Base-by-base conservation (phyloP, 805 yeast genomes). In the Starmerella ratchasimensis region DNA sequence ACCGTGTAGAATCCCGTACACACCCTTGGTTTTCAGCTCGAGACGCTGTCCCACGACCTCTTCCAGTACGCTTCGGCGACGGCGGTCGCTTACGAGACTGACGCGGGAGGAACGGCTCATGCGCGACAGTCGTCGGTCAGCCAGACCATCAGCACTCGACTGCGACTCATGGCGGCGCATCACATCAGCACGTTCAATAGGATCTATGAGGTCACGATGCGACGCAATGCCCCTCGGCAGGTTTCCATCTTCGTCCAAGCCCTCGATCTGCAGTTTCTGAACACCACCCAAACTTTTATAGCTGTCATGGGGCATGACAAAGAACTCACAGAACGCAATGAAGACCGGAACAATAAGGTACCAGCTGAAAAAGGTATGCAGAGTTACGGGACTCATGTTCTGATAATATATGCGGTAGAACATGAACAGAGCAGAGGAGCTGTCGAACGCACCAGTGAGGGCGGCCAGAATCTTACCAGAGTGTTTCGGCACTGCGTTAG, bases 361-460 rank as follows among this genome's bases (percentile, higher is more conserved):
- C 42, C 56, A 51, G 11, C 67, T 57, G 63, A 88, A 88, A 57
- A 86, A 86, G 28, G 55, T 61, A 16, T 63, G 54, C 9, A 83
- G 52, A 0, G 72, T 50, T 18, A 78, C 48, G 24, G 58, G 33
- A 14, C 46, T 43, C 15, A 49, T 44, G 14, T 49, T 39, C 45
- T 71, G 74, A 57, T 80, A 84, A 10, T 69, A 51, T 14, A 83
- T 43, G 49, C 94, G 63, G 61, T 84, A 88, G 9, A 71, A 49
- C 48, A 83, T 63, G 53, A 86, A 86, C 33, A 86, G 67, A 0
- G 94, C 95, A n/a, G 93, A 74, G 1, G 94, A 80, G 0, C 94
- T 69, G 57, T 88, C 96, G 54, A 86, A 84, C 0, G 94, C 84
- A n/a, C 96, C 96, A 0, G 95, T 82, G 35, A 86, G 60, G 14